Evolutionary conservation across 1,284 basidiomycete species (phyloP).

Genomic region (Leccinum subrobustum): DNA sequence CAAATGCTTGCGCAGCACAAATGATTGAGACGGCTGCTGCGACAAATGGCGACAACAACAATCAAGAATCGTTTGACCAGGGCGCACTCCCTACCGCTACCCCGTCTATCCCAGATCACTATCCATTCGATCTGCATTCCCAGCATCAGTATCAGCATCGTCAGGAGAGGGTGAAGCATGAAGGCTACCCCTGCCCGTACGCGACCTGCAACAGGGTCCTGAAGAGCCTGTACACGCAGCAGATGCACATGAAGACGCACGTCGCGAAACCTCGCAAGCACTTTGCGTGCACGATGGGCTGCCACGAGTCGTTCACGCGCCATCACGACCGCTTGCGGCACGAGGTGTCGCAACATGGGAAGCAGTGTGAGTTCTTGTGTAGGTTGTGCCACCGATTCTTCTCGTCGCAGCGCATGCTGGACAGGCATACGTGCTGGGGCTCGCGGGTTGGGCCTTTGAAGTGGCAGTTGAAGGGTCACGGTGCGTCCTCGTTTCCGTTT

Average conservation of each 20-base stretch:
- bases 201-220: background rate
- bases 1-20: background rate
- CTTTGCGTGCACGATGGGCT: constrained; percentile 8
- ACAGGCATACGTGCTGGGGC: constrained; percentile 8
- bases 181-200: constrained; percentile 1
- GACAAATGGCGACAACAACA: background rate
- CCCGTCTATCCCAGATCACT: background rate
- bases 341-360: constrained; percentile 5
- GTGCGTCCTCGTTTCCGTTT: background rate
- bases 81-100: background rate
- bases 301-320: constrained; percentile 4
- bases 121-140: background rate
- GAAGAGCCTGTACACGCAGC: constrained; percentile 2
- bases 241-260: constrained; percentile 5
- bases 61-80: background rate
- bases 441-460: background rate
- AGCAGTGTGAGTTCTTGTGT: constrained; percentile 7
- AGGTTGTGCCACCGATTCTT: constrained; percentile 4
- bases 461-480: constrained; percentile 4
- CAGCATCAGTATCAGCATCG: background rate
- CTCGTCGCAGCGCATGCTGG: constrained; percentile 4
- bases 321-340: constrained; percentile 7
- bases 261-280: background rate
- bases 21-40: background rate
- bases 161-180: background rate